Evolutionary conservation across 805 yeast species (phyloP), one percentile per base, ranked within the genome.

Genomic region (Deakozyma indianensis): DNA sequence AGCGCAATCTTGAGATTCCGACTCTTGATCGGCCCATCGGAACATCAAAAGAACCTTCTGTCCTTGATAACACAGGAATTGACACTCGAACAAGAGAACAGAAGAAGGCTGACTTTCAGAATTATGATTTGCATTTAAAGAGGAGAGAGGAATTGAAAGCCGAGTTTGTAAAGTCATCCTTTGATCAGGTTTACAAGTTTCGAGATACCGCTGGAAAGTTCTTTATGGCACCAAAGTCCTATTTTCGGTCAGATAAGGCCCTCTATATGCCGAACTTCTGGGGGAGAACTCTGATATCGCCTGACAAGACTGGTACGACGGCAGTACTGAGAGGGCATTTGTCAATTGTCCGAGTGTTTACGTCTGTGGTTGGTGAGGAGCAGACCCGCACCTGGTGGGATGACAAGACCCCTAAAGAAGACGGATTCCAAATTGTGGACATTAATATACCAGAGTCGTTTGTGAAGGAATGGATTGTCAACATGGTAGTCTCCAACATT

Each of bases 161-260:
- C 24, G 86, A 82, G 62, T 70, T 80, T 51, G 73, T 80, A 22
- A 75, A 73, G 51, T 77, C 84, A 23, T 79, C 83, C n/a, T 71
- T 78, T 70, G 73, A 75, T 50, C 81, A 79, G 48, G 68, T 79
- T 56, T 74, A 75, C 54, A 70, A 74, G 2, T 80, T 76, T 56
- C 68, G 80, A 43, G 80, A 80, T 53, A 83, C 90, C 2, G 74
- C 78, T 32, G 98, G 97, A 22, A 86, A 87, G 63, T 69, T 88
- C 50, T 92, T 87, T 66, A 66, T 72, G 16, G 75, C 95, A 0
- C 97, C 97, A 1, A 68, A 74, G n/a, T 75, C 87, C 1, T 80
- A 74, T 53, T 88, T 90, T 73, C 75, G 74, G 48, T 64, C 68
- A 11, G 88, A 83, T 4, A 80, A 74, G 56, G 70, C 96, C 0